Conservation (phyloP, 768 basidiomycete species). For the Sarcodon sp. region DNA sequence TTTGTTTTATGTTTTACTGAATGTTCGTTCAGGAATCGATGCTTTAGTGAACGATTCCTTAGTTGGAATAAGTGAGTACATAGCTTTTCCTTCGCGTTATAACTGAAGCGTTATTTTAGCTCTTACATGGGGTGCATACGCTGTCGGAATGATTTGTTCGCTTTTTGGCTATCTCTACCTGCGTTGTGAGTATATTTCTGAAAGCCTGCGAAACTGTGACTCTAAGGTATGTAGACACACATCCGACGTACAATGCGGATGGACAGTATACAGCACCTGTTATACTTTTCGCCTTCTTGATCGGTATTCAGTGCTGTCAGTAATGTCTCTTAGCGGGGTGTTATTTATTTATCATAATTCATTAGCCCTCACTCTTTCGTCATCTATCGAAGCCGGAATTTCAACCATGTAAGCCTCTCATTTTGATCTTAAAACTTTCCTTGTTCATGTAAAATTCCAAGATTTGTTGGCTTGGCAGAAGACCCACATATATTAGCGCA, state of each 20-base stretch:
- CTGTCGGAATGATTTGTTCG: conserved; percentile 58
- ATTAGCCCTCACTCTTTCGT: conserved; percentile 35
- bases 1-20: too few relatives aligned
- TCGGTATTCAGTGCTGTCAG: conserved; percentile 59
- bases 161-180: conserved; percentile 73
- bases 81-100: not conserved
- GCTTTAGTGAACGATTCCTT: conserved; percentile 76
- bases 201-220: not conserved
- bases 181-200: conserved; percentile 33
- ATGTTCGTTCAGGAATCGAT: conserved; percentile 31
- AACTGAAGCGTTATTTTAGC: conserved; percentile 22
- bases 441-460: conserved; percentile 12
- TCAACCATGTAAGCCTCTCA: conserved; percentile 56
- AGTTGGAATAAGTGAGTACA: conserved; percentile 55
- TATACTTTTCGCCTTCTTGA: conserved; percentile 69
- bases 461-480: conserved; percentile 77
- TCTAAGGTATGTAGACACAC: conserved; percentile 34
- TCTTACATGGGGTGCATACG: conserved; percentile 71
- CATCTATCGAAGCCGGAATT: conserved; percentile 75
- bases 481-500: conserved; percentile 68
- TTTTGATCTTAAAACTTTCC: not conserved
- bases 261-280: conserved; percentile 74
- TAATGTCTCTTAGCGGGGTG: conserved; percentile 14
- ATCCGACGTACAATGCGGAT: conserved; percentile 58
- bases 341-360: not conserved